These are phyloP conservation scores for Homolaphlyctis polyrhiza DNA, from an alignment of 371 early-diverging fungal species.

Conservation along the genomic window DNA sequence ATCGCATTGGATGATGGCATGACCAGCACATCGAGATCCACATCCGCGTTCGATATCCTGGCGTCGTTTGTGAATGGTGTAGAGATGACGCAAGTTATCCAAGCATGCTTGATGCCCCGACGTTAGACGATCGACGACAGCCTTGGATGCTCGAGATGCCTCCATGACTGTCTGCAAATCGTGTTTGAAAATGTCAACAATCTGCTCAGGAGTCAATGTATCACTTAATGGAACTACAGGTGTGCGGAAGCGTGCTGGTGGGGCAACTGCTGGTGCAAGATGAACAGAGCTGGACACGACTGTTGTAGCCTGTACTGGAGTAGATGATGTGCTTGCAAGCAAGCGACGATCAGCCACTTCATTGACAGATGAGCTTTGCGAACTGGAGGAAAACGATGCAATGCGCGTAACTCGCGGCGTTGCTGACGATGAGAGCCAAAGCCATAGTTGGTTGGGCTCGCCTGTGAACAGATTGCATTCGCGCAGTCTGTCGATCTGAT, in stretches of 20 bases:
- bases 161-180: background rate
- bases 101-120: background rate
- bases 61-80: background rate
- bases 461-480: background rate
- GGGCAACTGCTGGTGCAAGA: background rate
- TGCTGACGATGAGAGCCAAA: no score
- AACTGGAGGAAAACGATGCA: no score
- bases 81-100: conserved; percentile 3
- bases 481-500: background rate
- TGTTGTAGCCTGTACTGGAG: no score
- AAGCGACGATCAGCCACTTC: no score
- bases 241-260: background rate
- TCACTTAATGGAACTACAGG: background rate
- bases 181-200: background rate
- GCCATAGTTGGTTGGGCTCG: background rate
- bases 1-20: conserved; percentile 4
- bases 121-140: background rate
- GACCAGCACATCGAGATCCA: background rate
- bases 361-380: no score
- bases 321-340: no score
- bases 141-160: background rate
- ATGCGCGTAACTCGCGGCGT: no score
- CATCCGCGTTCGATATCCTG: background rate
- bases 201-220: background rate
- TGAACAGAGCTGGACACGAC: no score